Evolutionary conservation across 345 rosid species (phyloP), one percentile per base, ranked within the genome.

Genomic region (Erodium maritimum): DNA sequence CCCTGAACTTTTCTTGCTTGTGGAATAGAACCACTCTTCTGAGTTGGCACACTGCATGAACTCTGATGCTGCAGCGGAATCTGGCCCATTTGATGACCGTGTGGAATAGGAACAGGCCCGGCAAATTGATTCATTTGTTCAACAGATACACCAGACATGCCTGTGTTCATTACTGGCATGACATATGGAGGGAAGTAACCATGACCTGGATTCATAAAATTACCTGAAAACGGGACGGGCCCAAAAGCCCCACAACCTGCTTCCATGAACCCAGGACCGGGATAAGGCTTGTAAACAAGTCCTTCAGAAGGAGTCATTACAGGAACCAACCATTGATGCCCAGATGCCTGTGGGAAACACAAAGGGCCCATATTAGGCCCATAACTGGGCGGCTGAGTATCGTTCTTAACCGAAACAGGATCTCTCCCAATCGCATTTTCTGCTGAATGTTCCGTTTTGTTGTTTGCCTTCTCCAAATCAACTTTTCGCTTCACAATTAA

Each of bases 301-400:
- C 96, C 97, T 72, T 91, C 96, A 0, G 90, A 82, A 42, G 95
- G 95, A 29, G 97, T 86, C 90, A 91, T 84, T 14, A 91, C 75
- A 51, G 97, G 97, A 61, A 88, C 56, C 69, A 91, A 66, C 96
- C 95, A 88, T 52, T 86, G 97, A 22, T 86, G 80, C 66, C 83
- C 68, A 19, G 72, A 58, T 24, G 76, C 55, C 22, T 69, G 80
- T 51, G 65, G 71, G 75, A 64, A 78, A 70, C 71, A 63, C 62
- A 42, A 34, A 13, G 74, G 60, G 24, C 52, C 67, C n/a, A n/a
- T n/a, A n/a, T n/a, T n/a, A n/a, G n/a, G n/a, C n/a, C n/a, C 24
- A 61, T 68, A 60, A 61, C 83, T 65, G 57, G 78, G 69, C 60
- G 76, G 79, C 62, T 71, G 75, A 34, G 57, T 63, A 55, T 68